Evolutionary conservation across 2,329 filamentous ascomycete species (phyloP).

Genomic region (Neonectria coccinea): DNA sequence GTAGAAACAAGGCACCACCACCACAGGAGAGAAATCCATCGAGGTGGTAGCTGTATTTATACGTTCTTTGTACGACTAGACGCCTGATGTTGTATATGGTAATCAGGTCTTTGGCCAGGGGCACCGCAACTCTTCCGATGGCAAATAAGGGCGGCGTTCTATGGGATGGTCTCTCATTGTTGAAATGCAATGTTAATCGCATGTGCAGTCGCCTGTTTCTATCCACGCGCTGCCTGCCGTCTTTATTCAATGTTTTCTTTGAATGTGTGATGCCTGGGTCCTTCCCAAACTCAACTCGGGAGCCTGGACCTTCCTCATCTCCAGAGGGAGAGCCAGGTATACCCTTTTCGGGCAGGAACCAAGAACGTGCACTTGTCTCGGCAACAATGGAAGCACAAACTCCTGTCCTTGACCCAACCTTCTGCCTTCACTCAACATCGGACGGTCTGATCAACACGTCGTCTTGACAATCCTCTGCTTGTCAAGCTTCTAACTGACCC

Average conservation of each 20-base stretch:
- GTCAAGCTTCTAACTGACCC: neutral
- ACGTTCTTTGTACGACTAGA: conserved; percentile 7
- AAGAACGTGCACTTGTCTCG: neutral
- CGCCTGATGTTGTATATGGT: conserved; percentile 22
- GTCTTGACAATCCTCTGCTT: neutral
- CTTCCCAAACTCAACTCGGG: neutral
- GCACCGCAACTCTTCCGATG: conserved; percentile 7
- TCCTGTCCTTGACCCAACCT: neutral
- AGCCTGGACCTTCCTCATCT: neutral
- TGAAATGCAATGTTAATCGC: conserved; percentile 1
- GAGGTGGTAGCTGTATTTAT: conserved; percentile 41
- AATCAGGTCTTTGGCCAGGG: neutral
- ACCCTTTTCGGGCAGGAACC: neutral
- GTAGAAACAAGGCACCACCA: conserved; percentile 50
- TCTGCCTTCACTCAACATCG: neutral
- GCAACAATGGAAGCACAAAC: neutral
- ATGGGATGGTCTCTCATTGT: neutral
- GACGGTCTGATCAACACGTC: neutral
- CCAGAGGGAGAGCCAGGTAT: no score
- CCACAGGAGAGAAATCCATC: conserved; percentile 58
- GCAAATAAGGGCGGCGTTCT: conserved; percentile 1
- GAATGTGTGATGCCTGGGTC: neutral
- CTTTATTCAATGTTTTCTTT: conserved; percentile 5
- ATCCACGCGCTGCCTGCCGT: neutral
- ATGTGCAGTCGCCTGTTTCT: neutral